Evolutionary conservation across 2,329 filamentous ascomycete species (phyloP).

Genomic region (Chaetomium sp.): DNA sequence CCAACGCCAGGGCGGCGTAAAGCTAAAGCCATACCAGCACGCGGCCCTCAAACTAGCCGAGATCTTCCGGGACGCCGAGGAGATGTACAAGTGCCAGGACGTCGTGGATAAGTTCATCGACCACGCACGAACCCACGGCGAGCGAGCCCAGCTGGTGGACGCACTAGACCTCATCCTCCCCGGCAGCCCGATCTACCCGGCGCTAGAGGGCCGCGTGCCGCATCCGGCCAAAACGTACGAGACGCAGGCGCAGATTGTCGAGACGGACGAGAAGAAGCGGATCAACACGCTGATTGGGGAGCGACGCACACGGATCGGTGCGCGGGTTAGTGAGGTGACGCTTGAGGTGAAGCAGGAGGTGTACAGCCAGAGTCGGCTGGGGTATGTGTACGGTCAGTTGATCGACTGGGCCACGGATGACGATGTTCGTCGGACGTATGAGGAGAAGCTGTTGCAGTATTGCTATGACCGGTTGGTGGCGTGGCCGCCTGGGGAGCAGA

Average conservation of each 20-base stretch:
- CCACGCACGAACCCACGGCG: slow-evolving; percentile 67
- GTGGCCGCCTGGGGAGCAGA: slow-evolving; percentile 56
- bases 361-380: slow-evolving; percentile 67
- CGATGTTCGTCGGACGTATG: slow-evolving; percentile 72
- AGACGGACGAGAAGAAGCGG: slow-evolving; percentile 77
- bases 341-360: slow-evolving; percentile 83
- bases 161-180: slow-evolving; percentile 74
- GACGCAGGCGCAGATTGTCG: slow-evolving; percentile 74
- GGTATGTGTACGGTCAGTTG: slow-evolving; percentile 70
- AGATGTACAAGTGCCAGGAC: slow-evolving; percentile 57
- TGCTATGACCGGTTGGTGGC: slow-evolving; percentile 72
- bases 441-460: slow-evolving; percentile 81
- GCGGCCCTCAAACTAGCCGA: slow-evolving; percentile 68
- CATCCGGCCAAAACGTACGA: slow-evolving; percentile 76
- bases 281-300: slow-evolving; percentile 89
- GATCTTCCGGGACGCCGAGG: slow-evolving; percentile 62
- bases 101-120: slow-evolving; percentile 74
- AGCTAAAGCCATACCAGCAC: slow-evolving; percentile 66
- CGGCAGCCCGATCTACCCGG: slow-evolving; percentile 70
- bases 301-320: slow-evolving; percentile 78
- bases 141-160: slow-evolving; percentile 64
- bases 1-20: slow-evolving; percentile 65
- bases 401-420: slow-evolving; percentile 91
- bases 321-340: slow-evolving; percentile 75
- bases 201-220: slow-evolving; percentile 76